phyloP scores from a whole-genome alignment of 1,284 basidiomycete species.

The Hypsizygus ulmarius region DNA sequence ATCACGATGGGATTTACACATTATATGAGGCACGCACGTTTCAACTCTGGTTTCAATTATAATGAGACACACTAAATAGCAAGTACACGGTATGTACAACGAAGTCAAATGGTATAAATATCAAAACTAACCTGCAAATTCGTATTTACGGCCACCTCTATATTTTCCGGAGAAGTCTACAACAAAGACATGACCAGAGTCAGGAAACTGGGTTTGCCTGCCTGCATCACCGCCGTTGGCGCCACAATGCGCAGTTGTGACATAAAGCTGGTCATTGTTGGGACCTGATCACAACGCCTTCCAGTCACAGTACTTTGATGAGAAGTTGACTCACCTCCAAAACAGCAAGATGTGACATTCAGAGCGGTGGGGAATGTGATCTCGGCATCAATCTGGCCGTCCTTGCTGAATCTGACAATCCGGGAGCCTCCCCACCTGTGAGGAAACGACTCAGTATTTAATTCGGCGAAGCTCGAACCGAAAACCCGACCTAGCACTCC shows the following conservation, averaged over 20 bases:
- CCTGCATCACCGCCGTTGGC: conserved; percentile 50
- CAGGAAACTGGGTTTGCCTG: conserved; percentile 50
- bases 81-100: not conserved
- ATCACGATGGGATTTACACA: no score
- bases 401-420: conserved; percentile 50
- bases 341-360: conserved; percentile 65
- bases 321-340: conserved; percentile 49
- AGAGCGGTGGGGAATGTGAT: conserved; percentile 57
- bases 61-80: no score
- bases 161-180: conserved; percentile 57
- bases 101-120: not conserved
- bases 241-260: conserved; percentile 65
- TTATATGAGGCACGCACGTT: no score
- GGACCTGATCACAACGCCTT: conserved; percentile 38
- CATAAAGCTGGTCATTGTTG: conserved; percentile 60
- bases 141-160: conserved; percentile 35
- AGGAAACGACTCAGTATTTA: conserved; percentile 4
- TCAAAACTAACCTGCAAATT: conserved; percentile 27
- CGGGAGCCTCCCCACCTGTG: conserved; percentile 62
- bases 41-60: no score
- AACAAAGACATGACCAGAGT: conserved; percentile 64
- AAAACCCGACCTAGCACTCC: conserved; percentile 58
- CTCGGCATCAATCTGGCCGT: conserved; percentile 53
- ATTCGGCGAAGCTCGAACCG: conserved; percentile 5
- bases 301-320: not conserved